Evolutionary conservation across 768 basidiomycete genomes (phyloP), one percentile per base, ranked within the genome.

Genomic region (Tricholoma terreum): DNA sequence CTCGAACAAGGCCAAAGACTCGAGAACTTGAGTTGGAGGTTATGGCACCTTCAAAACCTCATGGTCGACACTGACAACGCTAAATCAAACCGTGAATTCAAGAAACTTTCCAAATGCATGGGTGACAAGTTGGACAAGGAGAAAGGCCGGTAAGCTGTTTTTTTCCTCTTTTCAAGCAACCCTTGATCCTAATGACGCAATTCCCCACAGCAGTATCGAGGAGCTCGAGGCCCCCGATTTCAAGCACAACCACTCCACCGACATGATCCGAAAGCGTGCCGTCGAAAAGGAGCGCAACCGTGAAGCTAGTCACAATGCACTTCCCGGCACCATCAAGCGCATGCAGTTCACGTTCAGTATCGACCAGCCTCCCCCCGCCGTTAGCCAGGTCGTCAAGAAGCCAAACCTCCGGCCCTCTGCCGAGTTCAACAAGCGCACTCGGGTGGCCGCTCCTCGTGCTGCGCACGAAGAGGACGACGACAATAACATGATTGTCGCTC

Each of bases 61-160:
- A 93, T 93, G 77, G 91, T 94, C 75, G 91, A 94, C 74, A 81
- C 86, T 59, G 92, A 94, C 80, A 92, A 92, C 61, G 90, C 92
- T 42, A 89, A 85, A 73, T 85, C 87, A 14, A 92, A 92, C 69
- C 87, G 92, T 50, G 90, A 93, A 74, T 93, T 94, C 80, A 90
- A 87, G 77, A 92, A 90, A 66, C 84, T 94, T 55, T 89, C 88
- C 65, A 91, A 89, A 73, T 83, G 74, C 69, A 94, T 94, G 92
- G 84, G 92, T 61, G 92, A 94, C 77, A 92, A 90, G 72, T 79
- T 94, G 65, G 92, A 94, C 80, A 92, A 90, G 76, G 92, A 94
- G 76, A 93, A 92, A 75, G 92, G 92, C 68, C 75, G 89, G 92
- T 92, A 51, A 61, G 90, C 56, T 34, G 27, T 55, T 50, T 14